These are phyloP conservation scores for Schwanniomyces sp. DNA, from an alignment of 805 yeast genomes.

Conservation along the genomic window DNA sequence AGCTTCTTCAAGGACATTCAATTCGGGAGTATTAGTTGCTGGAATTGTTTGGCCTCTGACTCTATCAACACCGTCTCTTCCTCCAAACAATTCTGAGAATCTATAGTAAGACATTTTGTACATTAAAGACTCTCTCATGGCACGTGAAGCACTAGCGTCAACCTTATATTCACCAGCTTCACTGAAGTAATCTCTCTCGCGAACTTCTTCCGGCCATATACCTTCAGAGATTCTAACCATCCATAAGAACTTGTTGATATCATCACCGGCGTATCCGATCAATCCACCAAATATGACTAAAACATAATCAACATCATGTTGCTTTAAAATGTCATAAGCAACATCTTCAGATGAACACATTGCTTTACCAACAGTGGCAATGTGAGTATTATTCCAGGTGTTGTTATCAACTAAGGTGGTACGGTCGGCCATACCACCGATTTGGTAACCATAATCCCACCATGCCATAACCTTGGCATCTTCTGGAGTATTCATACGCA, in stretches of 20 bases:
- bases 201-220: constrained; percentile 98
- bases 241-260: constrained; percentile 95
- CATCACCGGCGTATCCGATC: constrained; percentile 93
- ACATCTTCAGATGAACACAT: constrained; percentile 88
- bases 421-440: constrained; percentile 99
- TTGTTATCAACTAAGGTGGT: constrained; percentile 97
- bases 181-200: constrained; percentile 82
- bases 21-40: constrained; percentile 42
- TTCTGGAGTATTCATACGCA: constrained; percentile 95
- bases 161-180: constrained; percentile 84
- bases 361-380: constrained; percentile 98
- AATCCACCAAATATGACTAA: constrained; percentile 92
- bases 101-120: constrained; percentile 93
- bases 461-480: constrained; percentile 96
- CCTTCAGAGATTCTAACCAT: constrained; percentile 99
- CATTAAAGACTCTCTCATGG: constrained; percentile 89
- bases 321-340: constrained; percentile 82
- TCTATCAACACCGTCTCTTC: constrained; percentile 70
- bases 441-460: constrained; percentile 99
- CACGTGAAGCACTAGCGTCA: constrained; percentile 74
- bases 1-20: constrained; percentile 87
- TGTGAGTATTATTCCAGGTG: constrained; percentile 99
- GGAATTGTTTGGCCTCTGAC: constrained; percentile 84
- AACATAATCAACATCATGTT: constrained; percentile 94
- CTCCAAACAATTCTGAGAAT: constrained; percentile 68